These are phyloP conservation scores for Aspergillus intermedius DNA, from an alignment of 2,329 filamentous ascomycete genomes.

Conservation along the genomic window DNA sequence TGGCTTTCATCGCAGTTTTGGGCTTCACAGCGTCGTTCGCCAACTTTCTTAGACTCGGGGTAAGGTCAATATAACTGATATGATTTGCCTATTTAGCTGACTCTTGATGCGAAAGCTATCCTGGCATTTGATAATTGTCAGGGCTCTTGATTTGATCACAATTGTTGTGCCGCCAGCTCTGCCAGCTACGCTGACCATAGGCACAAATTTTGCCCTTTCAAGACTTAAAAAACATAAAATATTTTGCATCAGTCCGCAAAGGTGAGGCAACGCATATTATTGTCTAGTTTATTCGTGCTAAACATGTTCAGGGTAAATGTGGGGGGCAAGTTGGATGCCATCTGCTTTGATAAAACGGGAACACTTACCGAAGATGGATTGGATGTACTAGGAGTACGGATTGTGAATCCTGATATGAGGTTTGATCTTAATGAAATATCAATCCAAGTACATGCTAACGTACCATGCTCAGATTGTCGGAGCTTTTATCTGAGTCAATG, in stretches of 20 bases:
- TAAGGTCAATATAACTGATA: slow-evolving; percentile 21
- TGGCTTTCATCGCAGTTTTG: slow-evolving; percentile 76
- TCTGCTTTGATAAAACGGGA: slow-evolving; percentile 99
- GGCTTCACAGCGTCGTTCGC: slow-evolving; percentile 87
- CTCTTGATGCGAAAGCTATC: slow-evolving; percentile 46
- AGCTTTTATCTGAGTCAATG: slow-evolving; percentile 59
- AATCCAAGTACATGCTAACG: slow-evolving; percentile 9
- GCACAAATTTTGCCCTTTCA: slow-evolving; percentile 86
- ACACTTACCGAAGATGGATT: slow-evolving; percentile 94
- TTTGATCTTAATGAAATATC: slow-evolving; percentile 11
- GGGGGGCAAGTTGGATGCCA: slow-evolving; percentile 87
- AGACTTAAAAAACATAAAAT: slow-evolving; percentile 84
- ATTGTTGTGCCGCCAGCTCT: slow-evolving; percentile 95
- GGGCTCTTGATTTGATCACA: slow-evolving; percentile 90
- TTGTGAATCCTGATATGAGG: slow-evolving; percentile 58
- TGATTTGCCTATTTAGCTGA: not conserved
- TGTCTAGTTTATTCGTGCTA: not conserved
- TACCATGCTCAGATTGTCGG: slow-evolving; percentile 54
- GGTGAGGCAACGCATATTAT: slow-evolving; percentile 21
- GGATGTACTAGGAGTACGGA: slow-evolving; percentile 81
- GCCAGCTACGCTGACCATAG: slow-evolving; percentile 90
- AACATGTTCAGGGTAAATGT: slow-evolving; percentile 67
- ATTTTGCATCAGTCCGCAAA: slow-evolving; percentile 95
- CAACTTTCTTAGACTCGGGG: slow-evolving; percentile 79
- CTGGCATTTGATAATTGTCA: slow-evolving; percentile 85